phyloP scores from a whole-genome alignment of 495 filamentous ascomycete genomes.

The Aspergillus steynii region DNA sequence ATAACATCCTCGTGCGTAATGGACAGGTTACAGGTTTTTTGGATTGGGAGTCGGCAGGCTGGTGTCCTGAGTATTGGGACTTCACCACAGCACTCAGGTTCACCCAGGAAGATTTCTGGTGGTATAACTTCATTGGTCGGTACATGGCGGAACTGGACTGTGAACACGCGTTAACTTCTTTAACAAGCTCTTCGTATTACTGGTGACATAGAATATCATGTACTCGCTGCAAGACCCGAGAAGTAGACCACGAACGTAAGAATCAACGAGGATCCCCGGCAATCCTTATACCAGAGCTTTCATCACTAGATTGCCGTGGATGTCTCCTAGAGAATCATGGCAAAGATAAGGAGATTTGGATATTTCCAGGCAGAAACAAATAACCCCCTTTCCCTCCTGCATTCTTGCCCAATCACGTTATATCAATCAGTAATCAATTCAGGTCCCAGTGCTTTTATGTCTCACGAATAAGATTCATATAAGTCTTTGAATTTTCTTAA shows the following conservation, averaged over 20 bases:
- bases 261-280: no score
- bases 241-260: no score
- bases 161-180: conserved; percentile 21
- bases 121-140: conserved; percentile 20
- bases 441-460: no score
- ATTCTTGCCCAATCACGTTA: no score
- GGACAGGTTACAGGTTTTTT: conserved; percentile 50
- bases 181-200: conserved; percentile 26
- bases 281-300: no score
- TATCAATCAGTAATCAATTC: no score
- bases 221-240: no score
- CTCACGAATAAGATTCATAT: neutral
- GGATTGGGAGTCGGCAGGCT: conserved; percentile 56
- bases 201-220: conserved; percentile 12
- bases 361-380: no score
- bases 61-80: conserved; percentile 58
- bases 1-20: conserved; percentile 47
- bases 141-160: conserved; percentile 25
- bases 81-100: conserved; percentile 34
- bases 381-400: no score
- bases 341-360: no score
- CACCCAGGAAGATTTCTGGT: conserved; percentile 21
- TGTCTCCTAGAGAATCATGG: no score
- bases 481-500: neutral
- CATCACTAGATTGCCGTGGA: no score